These are phyloP conservation scores for Sporothrix luriei DNA, from an alignment of 2,329 filamentous ascomycete species.

Conservation along the genomic window DNA sequence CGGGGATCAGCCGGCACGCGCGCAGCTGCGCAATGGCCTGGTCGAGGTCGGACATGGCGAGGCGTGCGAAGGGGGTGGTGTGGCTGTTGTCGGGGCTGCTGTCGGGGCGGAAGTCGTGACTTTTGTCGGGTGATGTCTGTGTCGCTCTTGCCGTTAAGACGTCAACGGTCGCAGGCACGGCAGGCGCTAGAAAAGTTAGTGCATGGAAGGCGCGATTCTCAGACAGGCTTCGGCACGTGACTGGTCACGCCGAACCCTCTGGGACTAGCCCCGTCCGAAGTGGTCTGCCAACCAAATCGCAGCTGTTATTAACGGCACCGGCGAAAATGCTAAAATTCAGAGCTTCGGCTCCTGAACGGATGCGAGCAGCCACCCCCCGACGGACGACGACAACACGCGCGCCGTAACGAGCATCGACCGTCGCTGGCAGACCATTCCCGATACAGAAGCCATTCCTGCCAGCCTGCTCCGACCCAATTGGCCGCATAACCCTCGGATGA, in stretches of 20 bases:
- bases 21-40: slow-evolving; percentile 94
- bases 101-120: not conserved
- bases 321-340: slow-evolving; percentile 21
- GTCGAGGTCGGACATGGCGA: slow-evolving; percentile 89
- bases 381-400: not conserved
- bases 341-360: not conserved
- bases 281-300: slow-evolving; percentile 33
- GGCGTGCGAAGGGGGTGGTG: not conserved
- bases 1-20: slow-evolving; percentile 93
- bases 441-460: not conserved
- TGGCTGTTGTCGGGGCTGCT: not conserved
- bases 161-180: not conserved
- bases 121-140: no score
- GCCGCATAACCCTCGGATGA: not conserved
- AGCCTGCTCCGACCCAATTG: not conserved
- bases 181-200: slow-evolving; percentile 19
- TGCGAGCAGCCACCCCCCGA: not conserved
- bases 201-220: not conserved
- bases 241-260: not conserved
- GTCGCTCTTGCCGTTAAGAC: not conserved
- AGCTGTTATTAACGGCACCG: slow-evolving; percentile 25
- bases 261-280: not conserved
- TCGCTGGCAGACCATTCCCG: no score
- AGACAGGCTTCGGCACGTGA: not conserved
- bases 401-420: no score